Percentiles rank a stretch among this genome's conserved stretches.
Evolutionary conservation across 495 filamentous ascomycete species (phyloP).

Genomic region (Endocarpon pusillum): DNA sequence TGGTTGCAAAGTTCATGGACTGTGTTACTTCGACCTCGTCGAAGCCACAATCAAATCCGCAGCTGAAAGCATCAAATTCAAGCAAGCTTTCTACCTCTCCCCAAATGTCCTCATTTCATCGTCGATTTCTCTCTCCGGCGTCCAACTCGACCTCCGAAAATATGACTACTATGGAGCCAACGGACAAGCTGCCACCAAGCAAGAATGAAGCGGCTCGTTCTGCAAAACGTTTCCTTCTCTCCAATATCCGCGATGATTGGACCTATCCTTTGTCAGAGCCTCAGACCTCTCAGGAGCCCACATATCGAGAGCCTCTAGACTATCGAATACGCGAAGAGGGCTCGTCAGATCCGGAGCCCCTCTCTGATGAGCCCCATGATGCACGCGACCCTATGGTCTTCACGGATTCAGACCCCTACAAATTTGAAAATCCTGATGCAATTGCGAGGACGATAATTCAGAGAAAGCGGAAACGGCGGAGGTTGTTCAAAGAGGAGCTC

Average conservation of each 20-base stretch:
- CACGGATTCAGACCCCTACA: conserved; percentile 26
- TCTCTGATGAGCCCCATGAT: background rate
- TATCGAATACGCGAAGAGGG: background rate
- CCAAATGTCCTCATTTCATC: too few species aligned
- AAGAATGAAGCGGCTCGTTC: conserved; percentile 1
- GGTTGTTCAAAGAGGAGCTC: conserved; percentile 53
- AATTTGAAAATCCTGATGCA: conserved; percentile 46
- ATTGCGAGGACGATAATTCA: conserved; percentile 31
- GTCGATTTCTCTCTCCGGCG: too few species aligned
- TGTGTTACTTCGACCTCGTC: too few species aligned
- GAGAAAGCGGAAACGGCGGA: conserved; percentile 41
- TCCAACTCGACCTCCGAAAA: too few species aligned
- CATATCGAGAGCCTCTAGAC: background rate
- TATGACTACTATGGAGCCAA: too few species aligned
- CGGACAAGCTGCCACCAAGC: too few species aligned
- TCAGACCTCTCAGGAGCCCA: background rate
- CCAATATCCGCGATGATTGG: background rate
- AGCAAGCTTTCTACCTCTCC: too few species aligned
- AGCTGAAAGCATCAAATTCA: too few species aligned
- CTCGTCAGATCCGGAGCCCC: background rate
- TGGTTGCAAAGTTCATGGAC: too few species aligned
- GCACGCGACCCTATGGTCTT: background rate
- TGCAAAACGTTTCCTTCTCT: background rate
- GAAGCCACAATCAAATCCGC: too few species aligned
- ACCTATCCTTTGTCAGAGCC: background rate